phyloP scores from a whole-genome alignment of 805 yeast genomes.

The Sugiyamaella marilandica region DNA sequence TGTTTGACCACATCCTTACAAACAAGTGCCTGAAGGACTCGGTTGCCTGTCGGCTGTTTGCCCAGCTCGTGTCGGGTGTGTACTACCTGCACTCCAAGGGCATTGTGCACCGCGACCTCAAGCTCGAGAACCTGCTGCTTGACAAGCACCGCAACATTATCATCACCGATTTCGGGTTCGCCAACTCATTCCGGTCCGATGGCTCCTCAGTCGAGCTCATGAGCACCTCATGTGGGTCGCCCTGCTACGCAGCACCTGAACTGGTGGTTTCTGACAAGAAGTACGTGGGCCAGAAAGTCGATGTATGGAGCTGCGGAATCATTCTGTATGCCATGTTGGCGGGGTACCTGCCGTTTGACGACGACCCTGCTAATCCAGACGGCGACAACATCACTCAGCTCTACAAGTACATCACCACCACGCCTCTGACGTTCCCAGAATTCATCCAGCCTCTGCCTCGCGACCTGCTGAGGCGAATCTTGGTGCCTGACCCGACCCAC shows the following conservation, averaged over 20 bases:
- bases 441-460: slow-evolving; percentile 86
- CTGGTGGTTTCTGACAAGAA: slow-evolving; percentile 81
- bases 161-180: slow-evolving; percentile 92
- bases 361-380: slow-evolving; percentile 94
- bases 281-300: slow-evolving; percentile 89
- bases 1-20: slow-evolving; percentile 85
- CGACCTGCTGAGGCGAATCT: slow-evolving; percentile 77
- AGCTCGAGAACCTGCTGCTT: slow-evolving; percentile 66
- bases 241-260: slow-evolving; percentile 98
- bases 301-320: slow-evolving; percentile 96
- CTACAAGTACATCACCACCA: slow-evolving; percentile 85
- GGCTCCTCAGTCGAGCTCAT: slow-evolving; percentile 55
- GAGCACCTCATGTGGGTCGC: slow-evolving; percentile 96
- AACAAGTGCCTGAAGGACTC: slow-evolving; percentile 84
- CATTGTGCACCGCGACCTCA: slow-evolving; percentile 71
- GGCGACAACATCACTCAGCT: slow-evolving; percentile 89
- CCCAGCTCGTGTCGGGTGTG: slow-evolving; percentile 91
- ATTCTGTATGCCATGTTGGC: slow-evolving; percentile 95
- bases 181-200: slow-evolving; percentile 60
- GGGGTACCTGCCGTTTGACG: slow-evolving; percentile 96
- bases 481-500: slow-evolving; percentile 74
- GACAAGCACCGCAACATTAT: slow-evolving; percentile 84
- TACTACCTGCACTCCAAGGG: slow-evolving; percentile 82
- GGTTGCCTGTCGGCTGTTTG: slow-evolving; percentile 79
- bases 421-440: slow-evolving; percentile 93